Conservation (phyloP, 257 asterid species). For the Linderniella brevidens region DNA sequence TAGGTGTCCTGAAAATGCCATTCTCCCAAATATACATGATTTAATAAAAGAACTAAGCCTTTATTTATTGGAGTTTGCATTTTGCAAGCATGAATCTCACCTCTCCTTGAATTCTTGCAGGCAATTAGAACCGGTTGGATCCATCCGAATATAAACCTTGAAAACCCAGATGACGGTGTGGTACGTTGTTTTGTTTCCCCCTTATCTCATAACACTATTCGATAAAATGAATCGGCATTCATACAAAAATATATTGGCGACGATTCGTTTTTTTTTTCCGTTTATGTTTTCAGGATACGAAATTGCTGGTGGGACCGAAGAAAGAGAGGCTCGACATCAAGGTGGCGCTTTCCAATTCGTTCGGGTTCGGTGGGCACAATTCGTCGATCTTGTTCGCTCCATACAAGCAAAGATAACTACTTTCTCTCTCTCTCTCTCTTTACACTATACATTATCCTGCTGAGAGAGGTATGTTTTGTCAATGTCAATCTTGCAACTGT, state of each 20-base stretch:
- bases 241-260: too few species aligned
- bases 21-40: too few species aligned
- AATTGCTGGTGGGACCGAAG: conserved; percentile 52
- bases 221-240: too few species aligned
- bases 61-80: too few species aligned
- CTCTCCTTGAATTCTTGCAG: conserved; percentile 19
- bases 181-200: conserved; percentile 42
- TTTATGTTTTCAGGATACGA: conserved; percentile 72
- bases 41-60: too few species aligned
- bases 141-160: conserved; percentile 95
- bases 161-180: conserved; percentile 84
- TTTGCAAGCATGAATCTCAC: background rate
- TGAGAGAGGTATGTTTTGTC: too few species aligned
- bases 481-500: too few species aligned
- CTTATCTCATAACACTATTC: background rate
- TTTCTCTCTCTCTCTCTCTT: too few species aligned
- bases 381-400: conserved; percentile 87
- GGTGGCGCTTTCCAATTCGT: conserved; percentile 84
- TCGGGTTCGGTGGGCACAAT: conserved; percentile 91
- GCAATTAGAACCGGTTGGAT: conserved; percentile 93
- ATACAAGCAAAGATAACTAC: conserved; percentile 13
- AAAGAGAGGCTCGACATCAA: conserved; percentile 59
- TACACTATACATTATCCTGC: too few species aligned
- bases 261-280: too few species aligned
- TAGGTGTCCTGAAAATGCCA: too few species aligned